These are phyloP conservation scores for Tricharina praecox DNA, from an alignment of 495 filamentous ascomycete species.

Conservation along the genomic window DNA sequence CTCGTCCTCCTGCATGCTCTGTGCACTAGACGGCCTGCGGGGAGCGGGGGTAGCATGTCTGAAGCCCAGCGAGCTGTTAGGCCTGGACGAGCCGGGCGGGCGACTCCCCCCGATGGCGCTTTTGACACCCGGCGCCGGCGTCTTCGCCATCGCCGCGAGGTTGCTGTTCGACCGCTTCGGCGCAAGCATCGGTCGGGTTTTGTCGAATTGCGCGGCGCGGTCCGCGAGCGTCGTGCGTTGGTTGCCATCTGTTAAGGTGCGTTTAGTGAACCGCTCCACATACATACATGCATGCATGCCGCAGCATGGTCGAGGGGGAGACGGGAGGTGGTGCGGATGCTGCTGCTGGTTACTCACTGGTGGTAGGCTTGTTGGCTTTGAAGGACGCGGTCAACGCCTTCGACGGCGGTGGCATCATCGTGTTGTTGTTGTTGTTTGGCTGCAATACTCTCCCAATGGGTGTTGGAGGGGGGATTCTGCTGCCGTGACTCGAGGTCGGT, in stretches of 20 bases:
- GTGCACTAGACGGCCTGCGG: constrained; percentile 18
- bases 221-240: constrained; percentile 17
- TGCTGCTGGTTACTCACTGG: constrained; percentile 1
- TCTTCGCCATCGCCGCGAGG: too few species aligned
- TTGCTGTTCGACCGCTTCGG: background rate
- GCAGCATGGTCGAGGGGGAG: background rate
- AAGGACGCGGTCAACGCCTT: constrained; percentile 22
- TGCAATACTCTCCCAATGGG: background rate
- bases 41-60: constrained; percentile 10
- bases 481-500: constrained; percentile 16
- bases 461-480: constrained; percentile 21
- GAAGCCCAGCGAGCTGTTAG: constrained; percentile 17
- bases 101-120: background rate
- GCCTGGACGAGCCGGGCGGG: constrained; percentile 5
- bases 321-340: background rate
- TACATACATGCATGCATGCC: background rate
- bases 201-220: constrained; percentile 10
- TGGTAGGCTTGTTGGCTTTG: constrained; percentile 1
- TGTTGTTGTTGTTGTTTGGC: constrained; percentile 5
- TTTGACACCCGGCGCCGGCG: too few species aligned
- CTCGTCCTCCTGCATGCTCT: constrained; percentile 8
- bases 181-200: background rate
- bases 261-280: constrained; percentile 1
- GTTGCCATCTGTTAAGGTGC: background rate
- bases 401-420: constrained; percentile 25